phyloP scores from a whole-genome alignment of 768 basidiomycete genomes.

The Gymnopilus dilepis region DNA sequence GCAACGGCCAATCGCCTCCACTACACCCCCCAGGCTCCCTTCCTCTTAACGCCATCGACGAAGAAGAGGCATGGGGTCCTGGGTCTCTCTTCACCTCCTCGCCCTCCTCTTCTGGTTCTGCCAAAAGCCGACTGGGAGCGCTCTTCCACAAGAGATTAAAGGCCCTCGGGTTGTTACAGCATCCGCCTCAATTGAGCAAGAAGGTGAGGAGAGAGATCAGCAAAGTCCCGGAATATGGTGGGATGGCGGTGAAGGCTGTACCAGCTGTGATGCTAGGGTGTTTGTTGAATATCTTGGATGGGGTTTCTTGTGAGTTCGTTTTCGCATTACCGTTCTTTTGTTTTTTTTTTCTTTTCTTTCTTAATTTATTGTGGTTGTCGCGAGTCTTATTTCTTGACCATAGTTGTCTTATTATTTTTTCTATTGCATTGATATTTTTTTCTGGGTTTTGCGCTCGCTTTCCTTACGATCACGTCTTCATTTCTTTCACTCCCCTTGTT shows the following conservation, averaged over 20 bases:
- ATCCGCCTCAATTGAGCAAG: no score
- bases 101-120: neutral
- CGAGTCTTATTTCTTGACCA: slow-evolving; percentile 2
- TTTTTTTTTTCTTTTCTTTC: neutral
- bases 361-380: neutral
- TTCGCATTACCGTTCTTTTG: neutral
- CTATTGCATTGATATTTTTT: slow-evolving; percentile 7
- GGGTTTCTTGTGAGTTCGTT: slow-evolving; percentile 77
- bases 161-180: neutral
- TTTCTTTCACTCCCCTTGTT: neutral
- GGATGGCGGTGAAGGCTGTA: slow-evolving; percentile 50
- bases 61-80: neutral
- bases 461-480: no score
- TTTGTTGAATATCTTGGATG: slow-evolving; percentile 90
- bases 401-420: slow-evolving; percentile 9
- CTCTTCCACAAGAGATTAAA: neutral
- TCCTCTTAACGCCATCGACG: neutral
- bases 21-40: neutral
- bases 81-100: neutral
- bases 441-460: neutral
- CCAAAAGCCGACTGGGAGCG: neutral
- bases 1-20: neutral
- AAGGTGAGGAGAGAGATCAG: slow-evolving; percentile 8
- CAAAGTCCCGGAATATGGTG: slow-evolving; percentile 27
- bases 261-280: slow-evolving; percentile 87